These are phyloP conservation scores for Silene noctiflora DNA, from an alignment of 179 eudicot genomes.

Conservation along the genomic window DNA sequence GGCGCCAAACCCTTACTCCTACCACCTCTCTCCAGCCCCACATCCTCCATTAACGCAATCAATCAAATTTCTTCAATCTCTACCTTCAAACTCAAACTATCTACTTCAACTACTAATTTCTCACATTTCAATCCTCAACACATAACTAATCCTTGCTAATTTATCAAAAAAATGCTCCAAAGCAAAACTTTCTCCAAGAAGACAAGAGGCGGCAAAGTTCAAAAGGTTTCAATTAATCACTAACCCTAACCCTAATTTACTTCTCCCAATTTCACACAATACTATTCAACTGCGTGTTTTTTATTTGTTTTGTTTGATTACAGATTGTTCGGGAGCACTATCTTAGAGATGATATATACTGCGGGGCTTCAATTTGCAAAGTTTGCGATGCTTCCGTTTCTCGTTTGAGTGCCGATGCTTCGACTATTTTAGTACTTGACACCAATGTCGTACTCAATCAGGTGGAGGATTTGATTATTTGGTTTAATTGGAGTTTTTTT, in stretches of 20 bases:
- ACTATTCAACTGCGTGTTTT: background rate
- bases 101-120: background rate
- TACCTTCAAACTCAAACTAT: background rate
- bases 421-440: conserved; percentile 59
- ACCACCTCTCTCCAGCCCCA: too few relatives aligned
- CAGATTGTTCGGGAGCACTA: conserved; percentile 94
- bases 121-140: background rate
- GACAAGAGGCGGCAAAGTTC: conserved; percentile 75
- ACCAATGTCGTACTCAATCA: conserved; percentile 94
- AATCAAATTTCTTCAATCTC: too few relatives aligned
- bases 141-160: background rate
- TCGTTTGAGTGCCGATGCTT: conserved; percentile 48
- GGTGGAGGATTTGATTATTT: conserved; percentile 31
- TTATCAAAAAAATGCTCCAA: conserved; percentile 54
- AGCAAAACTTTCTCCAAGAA: conserved; percentile 66
- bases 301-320: background rate
- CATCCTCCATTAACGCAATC: too few relatives aligned
- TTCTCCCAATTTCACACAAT: background rate
- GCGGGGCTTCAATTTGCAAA: conserved; percentile 71
- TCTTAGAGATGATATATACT: conserved; percentile 85
- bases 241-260: conserved; percentile 22
- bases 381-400: conserved; percentile 58
- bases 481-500: background rate
- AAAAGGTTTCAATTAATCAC: conserved; percentile 43
- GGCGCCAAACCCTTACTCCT: too few relatives aligned